Evolutionary conservation across 441 rosid species (phyloP).

Genomic region (Bocquillonia castaneifolia): DNA sequence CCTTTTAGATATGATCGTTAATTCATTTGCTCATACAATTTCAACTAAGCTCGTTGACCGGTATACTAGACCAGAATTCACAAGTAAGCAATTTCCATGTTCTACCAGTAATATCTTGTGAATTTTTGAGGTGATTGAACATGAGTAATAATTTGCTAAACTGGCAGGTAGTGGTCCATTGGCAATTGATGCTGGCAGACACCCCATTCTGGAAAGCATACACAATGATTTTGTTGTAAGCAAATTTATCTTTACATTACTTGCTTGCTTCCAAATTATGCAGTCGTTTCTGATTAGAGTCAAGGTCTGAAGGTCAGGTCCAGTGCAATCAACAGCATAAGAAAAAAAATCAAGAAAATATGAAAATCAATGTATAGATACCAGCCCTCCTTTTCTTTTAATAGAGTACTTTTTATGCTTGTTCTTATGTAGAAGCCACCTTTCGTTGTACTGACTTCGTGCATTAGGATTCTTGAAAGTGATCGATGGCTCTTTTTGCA

Average conservation of each 20-base stretch:
- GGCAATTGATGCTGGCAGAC: constrained; percentile 96
- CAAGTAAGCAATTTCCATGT: constrained; percentile 44
- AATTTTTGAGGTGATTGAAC: constrained; percentile 17
- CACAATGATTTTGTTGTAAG: constrained; percentile 81
- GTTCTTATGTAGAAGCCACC: constrained; percentile 2
- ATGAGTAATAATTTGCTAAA: constrained; percentile 19
- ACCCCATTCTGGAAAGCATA: constrained; percentile 88
- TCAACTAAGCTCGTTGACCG: constrained; percentile 86
- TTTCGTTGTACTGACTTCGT: constrained; percentile 3
- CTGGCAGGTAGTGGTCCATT: constrained; percentile 79
- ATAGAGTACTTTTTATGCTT: background rate
- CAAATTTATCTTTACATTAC: constrained; percentile 15
- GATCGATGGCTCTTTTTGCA: constrained; percentile 39
- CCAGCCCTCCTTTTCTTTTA: background rate
- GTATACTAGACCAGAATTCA: constrained; percentile 78
- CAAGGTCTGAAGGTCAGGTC: background rate
- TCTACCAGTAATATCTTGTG: constrained; percentile 16
- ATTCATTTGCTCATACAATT: constrained; percentile 88
- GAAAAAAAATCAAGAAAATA: background rate
- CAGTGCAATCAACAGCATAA: background rate
- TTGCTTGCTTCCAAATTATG: constrained; percentile 1
- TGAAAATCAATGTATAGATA: background rate
- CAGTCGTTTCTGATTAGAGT: background rate
- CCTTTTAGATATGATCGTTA: constrained; percentile 94
- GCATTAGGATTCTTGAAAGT: constrained; percentile 17